Evolutionary conservation across 176 grass and related monocot species (phyloP), one percentile per base, ranked within the genome.

Genomic region (Oropetium thomaeum): DNA sequence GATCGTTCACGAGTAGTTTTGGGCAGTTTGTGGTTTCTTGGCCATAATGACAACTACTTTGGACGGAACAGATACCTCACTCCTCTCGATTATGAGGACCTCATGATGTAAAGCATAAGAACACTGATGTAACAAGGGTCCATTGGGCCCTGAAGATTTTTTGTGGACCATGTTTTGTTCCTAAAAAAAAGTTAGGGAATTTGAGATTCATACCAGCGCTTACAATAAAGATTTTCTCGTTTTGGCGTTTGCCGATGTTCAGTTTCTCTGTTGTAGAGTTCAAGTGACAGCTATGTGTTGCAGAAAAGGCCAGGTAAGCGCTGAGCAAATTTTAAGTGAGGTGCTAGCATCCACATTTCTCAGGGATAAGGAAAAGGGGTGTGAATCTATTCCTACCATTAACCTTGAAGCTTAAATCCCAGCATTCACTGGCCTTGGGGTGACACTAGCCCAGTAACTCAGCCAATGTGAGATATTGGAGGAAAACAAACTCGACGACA

Each of bases 401-500:
- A 43, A 43, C 41, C 41, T 43, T 14, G 41, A 43, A 43, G 3
- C 41, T n/a, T n/a, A n/a, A n/a, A 15, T 43, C 41, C 41, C 41
- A 14, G 41, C 41, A 43, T 13, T 12, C 12, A 12, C 44, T 23
- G 22, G 2, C 26, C 2, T 55, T 55, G 22, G 70, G 49, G 14
- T 26, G 28, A 29, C 35, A 73, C 4, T 29, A 41, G 41, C n/a
- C n/a, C 52, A 28, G 10, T 42, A 83, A 13, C 16, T 49, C 73
- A 62, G 31, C 40, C 25, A 83, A 81, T 14, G 17, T 73, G 49
- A 81, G 70, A 83, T 74, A 81, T 80, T 83, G 19, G 58, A 87
- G 80, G 70, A 84, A 42, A 87, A 34, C 76, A 91, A 90, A 87
- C 70, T 80, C 8, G 52, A 17, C 39, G 16, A 29, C 35, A 10